These are phyloP conservation scores for Naganishia cerealis DNA, from an alignment of 1,284 basidiomycete genomes.

Conservation along the genomic window DNA sequence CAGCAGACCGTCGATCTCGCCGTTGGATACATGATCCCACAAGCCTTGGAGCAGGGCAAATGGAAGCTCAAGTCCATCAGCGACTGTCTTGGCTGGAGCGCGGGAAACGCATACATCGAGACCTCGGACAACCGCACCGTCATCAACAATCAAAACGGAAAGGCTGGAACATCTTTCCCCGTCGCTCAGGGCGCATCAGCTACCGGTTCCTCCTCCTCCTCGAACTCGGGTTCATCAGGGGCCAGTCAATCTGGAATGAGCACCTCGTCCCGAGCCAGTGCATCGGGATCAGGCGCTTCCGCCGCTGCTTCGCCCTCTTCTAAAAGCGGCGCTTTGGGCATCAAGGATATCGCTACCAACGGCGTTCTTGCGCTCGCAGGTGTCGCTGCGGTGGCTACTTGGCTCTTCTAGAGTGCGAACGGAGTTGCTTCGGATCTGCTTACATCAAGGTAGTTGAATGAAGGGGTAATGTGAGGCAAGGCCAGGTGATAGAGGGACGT, in stretches of 20 bases:
- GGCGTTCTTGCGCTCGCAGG: conserved; percentile 35
- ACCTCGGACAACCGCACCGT: conserved; percentile 50
- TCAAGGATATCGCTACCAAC: conserved; percentile 28
- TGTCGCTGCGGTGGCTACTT: conserved; percentile 35
- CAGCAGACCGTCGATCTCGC: conserved; percentile 83
- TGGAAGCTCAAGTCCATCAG: conserved; percentile 61
- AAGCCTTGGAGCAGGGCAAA: conserved; percentile 62
- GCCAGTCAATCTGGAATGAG: conserved; percentile 32
- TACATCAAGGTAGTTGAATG: not conserved
- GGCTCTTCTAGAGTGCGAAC: conserved; percentile 23
- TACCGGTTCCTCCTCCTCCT: conserved; percentile 28
- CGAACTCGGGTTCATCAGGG: conserved; percentile 23
- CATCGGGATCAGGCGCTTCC: conserved; percentile 8
- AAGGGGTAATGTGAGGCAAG: not conserved
- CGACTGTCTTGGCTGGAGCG: conserved; percentile 63
- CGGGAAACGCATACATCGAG: conserved; percentile 55
- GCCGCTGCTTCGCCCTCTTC: conserved; percentile 12
- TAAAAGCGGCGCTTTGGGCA: conserved; percentile 9
- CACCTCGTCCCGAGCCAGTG: conserved; percentile 7
- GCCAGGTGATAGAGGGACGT: not conserved
- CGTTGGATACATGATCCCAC: conserved; percentile 78
- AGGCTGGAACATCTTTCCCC: conserved; percentile 41
- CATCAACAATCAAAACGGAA: conserved; percentile 42
- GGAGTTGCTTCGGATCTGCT: not conserved
- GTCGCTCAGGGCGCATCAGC: conserved; percentile 32